Conservation (phyloP, 805 yeast genomes). For the Candida insectalens region DNA sequence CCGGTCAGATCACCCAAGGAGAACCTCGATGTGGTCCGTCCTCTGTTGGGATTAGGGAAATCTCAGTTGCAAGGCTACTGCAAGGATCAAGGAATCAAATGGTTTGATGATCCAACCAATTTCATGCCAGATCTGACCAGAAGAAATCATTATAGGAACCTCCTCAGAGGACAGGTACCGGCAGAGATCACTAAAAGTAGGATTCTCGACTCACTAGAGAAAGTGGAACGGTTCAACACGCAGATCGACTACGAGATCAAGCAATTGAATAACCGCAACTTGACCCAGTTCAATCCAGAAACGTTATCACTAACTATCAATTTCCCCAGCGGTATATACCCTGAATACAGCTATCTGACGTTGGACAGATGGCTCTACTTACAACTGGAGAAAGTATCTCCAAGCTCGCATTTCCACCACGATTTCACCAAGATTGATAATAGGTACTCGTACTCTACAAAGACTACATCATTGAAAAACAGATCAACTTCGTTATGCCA, state of each 20-base stretch:
- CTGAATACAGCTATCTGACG: too few relatives aligned
- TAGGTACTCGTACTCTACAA: slow-evolving; percentile 5
- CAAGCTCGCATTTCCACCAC: slow-evolving; percentile 15
- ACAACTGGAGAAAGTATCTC: slow-evolving; percentile 13
- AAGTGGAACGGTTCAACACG: slow-evolving; percentile 7
- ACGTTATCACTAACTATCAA: slow-evolving; percentile 9
- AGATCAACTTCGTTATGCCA: background rate
- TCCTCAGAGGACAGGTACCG: slow-evolving; percentile 11
- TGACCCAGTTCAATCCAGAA: background rate
- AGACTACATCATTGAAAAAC: background rate
- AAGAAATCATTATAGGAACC: slow-evolving; percentile 45
- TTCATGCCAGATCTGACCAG: slow-evolving; percentile 40
- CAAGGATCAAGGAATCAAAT: slow-evolving; percentile 25
- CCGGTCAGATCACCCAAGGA: slow-evolving; percentile 8
- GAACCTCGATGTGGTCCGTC: slow-evolving; percentile 31
- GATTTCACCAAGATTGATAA: slow-evolving; percentile 15
- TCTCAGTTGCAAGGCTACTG: slow-evolving; percentile 38
- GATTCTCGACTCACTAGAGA: slow-evolving; percentile 7
- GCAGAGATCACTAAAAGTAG: slow-evolving; percentile 6
- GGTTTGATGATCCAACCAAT: slow-evolving; percentile 72
- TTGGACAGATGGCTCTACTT: slow-evolving; percentile 21
- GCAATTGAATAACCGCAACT: slow-evolving; percentile 6
- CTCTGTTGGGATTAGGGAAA: slow-evolving; percentile 41
- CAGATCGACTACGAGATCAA: slow-evolving; percentile 12
- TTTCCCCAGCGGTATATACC: slow-evolving; percentile 11